Evolutionary conservation across 1,284 basidiomycete genomes (phyloP).

Genomic region (Peniophora sp.): DNA sequence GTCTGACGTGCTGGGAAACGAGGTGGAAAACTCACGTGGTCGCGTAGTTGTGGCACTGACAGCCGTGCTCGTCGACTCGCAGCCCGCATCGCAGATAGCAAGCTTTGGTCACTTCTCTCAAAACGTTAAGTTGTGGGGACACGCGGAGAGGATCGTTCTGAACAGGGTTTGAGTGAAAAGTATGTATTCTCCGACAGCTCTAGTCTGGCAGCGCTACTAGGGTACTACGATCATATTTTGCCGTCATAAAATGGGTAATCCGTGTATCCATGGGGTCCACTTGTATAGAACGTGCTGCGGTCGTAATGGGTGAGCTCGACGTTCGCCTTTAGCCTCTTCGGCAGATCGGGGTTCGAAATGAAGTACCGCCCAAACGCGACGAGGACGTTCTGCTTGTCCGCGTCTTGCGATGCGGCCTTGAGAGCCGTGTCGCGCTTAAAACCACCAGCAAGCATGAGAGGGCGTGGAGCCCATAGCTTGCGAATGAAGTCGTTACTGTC

Average conservation of each 20-base stretch:
- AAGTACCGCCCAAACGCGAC: neutral
- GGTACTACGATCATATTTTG: constrained; percentile 2
- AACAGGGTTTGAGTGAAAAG: no score
- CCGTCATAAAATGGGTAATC: constrained; percentile 3
- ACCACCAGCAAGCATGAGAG: constrained; percentile 25
- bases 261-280: constrained; percentile 11
- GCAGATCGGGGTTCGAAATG: constrained; percentile 37
- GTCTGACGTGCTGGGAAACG: no score
- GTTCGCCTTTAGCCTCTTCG: constrained; percentile 29
- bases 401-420: neutral
- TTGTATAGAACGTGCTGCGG: constrained; percentile 10
- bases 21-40: no score
- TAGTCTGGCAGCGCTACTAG: no score
- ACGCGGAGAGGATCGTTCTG: no score
- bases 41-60: no score
- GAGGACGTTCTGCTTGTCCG: constrained; percentile 8
- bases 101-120: no score
- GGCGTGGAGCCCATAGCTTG: constrained; percentile 6
- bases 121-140: no score
- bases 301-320: constrained; percentile 18
- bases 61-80: no score
- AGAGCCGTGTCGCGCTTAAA: constrained; percentile 1
- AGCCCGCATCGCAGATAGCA: no score
- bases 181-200: no score
- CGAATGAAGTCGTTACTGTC: constrained; percentile 5